phyloP scores from a whole-genome alignment of 768 basidiomycete genomes.

The Leccinum pellstonianum region DNA sequence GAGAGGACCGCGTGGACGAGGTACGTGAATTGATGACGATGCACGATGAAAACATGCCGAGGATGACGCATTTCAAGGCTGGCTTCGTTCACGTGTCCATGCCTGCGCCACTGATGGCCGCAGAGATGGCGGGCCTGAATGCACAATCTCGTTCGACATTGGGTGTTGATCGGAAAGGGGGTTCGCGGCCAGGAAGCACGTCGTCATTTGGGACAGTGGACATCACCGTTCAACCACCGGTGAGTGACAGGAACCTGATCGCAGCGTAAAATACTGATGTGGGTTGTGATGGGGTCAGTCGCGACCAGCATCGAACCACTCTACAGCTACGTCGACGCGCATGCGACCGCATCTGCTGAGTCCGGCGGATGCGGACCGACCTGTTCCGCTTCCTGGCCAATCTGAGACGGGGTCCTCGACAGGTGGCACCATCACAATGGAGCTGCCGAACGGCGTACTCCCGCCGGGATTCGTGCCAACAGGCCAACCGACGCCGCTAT shows the following conservation, averaged over 20 bases:
- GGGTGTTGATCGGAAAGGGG: conserved; percentile 21
- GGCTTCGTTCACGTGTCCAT: conserved; percentile 38
- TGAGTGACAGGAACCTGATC: conserved; percentile 13
- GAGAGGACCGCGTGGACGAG: conserved; percentile 38
- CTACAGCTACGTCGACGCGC: conserved; percentile 25
- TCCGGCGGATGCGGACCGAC: conserved; percentile 41
- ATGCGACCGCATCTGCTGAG: conserved; percentile 35
- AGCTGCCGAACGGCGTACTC: conserved; percentile 27
- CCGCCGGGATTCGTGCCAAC: conserved; percentile 40
- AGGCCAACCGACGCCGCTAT: conserved; percentile 20
- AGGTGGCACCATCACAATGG: conserved; percentile 24
- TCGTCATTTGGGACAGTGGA: conserved; percentile 33
- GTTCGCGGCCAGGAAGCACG: conserved; percentile 29
- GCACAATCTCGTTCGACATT: conserved; percentile 18
- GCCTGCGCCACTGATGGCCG: conserved; percentile 25
- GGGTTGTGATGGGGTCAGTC: conserved; percentile 28
- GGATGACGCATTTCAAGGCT: conserved; percentile 15
- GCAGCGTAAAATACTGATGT: conserved; percentile 5
- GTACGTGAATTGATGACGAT: conserved; percentile 19
- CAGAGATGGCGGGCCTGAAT: conserved; percentile 17
- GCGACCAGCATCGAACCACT: conserved; percentile 38
- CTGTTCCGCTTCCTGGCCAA: conserved; percentile 30
- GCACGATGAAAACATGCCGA: conserved; percentile 13
- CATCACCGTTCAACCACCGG: conserved; percentile 35
- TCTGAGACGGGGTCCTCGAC: conserved; percentile 5